Conservation (phyloP, 2,329 filamentous ascomycete genomes). For the Exophiala calicioides region DNA sequence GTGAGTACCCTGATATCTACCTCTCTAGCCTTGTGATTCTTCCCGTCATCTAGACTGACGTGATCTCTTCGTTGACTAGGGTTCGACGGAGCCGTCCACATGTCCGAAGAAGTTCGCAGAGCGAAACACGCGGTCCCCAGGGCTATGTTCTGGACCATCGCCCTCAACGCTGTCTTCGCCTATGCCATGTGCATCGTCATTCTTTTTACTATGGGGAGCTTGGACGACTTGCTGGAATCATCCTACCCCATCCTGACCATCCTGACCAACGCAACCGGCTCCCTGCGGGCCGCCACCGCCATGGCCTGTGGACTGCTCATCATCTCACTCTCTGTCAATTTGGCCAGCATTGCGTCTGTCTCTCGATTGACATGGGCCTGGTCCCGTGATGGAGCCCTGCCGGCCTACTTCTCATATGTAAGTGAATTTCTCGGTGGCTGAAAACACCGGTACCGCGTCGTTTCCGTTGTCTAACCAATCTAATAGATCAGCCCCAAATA, state of each 20-base stretch:
- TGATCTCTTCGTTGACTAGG: constrained; percentile 25
- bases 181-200: constrained; percentile 41
- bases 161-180: constrained; percentile 38
- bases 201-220: constrained; percentile 36
- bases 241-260: constrained; percentile 22
- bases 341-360: constrained; percentile 43
- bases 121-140: constrained; percentile 38
- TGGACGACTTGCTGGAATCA: constrained; percentile 8
- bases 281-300: constrained; percentile 18
- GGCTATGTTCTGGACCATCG: constrained; percentile 40
- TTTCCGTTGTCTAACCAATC: neutral
- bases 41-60: too few species aligned
- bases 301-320: constrained; percentile 22
- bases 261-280: constrained; percentile 23
- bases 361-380: constrained; percentile 54
- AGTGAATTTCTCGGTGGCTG: neutral
- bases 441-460: neutral
- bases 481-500: constrained; percentile 36
- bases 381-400: constrained; percentile 51
- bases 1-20: constrained; percentile 27
- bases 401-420: constrained; percentile 38
- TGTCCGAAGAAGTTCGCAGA: constrained; percentile 42
- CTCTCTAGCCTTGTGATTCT: too few species aligned
- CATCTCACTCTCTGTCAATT: constrained; percentile 13
- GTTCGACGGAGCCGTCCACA: constrained; percentile 33